A percentile compares a stretch with the other conserved stretches of the same genome.
These are phyloP conservation scores for Candida sojae DNA, from an alignment of 1,139 yeast genomes.

Conservation along the genomic window DNA sequence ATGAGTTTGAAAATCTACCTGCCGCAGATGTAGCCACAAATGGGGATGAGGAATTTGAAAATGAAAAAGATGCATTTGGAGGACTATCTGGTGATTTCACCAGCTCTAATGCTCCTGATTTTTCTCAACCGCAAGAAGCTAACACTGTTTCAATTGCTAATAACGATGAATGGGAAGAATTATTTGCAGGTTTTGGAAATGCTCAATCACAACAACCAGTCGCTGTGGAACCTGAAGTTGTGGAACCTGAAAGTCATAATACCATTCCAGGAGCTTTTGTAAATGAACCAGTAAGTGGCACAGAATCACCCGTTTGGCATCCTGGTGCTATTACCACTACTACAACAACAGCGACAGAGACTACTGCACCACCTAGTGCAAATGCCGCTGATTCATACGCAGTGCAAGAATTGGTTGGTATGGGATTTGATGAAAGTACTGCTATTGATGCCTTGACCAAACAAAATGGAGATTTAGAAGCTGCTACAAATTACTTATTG, in stretches of 20 bases:
- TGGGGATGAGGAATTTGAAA: constrained; percentile 24
- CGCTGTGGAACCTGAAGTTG: constrained; percentile 50
- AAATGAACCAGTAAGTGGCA: not conserved
- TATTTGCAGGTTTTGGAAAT: constrained; percentile 87
- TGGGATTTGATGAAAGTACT: constrained; percentile 78
- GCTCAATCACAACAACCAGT: constrained; percentile 25
- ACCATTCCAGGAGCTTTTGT: not conserved
- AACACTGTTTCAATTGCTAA: constrained; percentile 19
- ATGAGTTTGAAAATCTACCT: constrained; percentile 39
- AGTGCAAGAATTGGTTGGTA: constrained; percentile 76
- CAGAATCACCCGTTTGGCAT: not conserved
- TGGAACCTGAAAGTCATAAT: not conserved
- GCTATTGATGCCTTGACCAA: constrained; percentile 68
- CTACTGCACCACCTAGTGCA: constrained; percentile 2
- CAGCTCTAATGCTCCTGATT: constrained; percentile 32
- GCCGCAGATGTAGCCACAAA: constrained; percentile 45
- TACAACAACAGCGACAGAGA: constrained; percentile 6
- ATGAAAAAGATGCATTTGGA: constrained; percentile 21
- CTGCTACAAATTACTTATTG: constrained; percentile 80
- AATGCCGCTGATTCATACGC: constrained; percentile 17
- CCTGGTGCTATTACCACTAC: constrained; percentile 12
- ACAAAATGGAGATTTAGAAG: constrained; percentile 74
- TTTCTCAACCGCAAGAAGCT: constrained; percentile 16
- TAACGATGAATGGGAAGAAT: constrained; percentile 91
- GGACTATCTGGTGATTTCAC: constrained; percentile 45